Base-by-base conservation (phyloP, 208 protist species). In the Leishmania amazonensis region DNA sequence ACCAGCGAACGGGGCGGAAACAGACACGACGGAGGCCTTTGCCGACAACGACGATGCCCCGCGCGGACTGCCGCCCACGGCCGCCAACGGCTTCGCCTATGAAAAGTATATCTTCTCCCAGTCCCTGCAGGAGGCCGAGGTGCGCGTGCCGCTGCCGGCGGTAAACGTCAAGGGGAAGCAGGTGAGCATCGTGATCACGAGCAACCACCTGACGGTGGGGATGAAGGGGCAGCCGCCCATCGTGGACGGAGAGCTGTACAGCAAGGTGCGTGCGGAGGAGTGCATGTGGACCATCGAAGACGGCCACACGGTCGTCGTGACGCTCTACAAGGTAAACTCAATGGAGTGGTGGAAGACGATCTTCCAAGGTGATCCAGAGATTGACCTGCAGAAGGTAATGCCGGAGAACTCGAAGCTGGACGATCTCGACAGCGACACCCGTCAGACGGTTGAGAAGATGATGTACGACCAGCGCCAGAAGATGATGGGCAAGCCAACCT, bases 401-500 rank as follows among this genome's bases (percentile, higher is more conserved):
- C 97, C 97, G 40, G 96, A 98, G 89, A 98, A 98, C 87, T 98
- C 94, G 49, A 98, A 99, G 87, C 86, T 99, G n/a, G 93, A 96
- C 80, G 96, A 99, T 88, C 91, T 99, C 49, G 97, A 99, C 87
- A 85, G 86, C 67, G 97, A 99, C 70, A 98, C 97, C 24, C 91
- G 96, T n/a, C 90, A 98, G 88, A 98, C 95, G 47, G 97, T 99
- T 67, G 96, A 98, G 86, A 99, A 99, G 91, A 99, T 99, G 97
- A 99, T 99, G 97, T 98, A 96, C 86, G 96, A 99, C 86, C 97
- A 99, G 90, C 88, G 96, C 4, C 92, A 97, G 84, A 99, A 99
- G 88, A 88, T 93, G 79, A 91, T 98, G 88, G 97, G 97, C n/a
- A 91, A 97, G 68, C 97, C 97, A 13, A 98, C 97, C 35, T 97